Evolutionary conservation across 1,284 basidiomycete species (phyloP).

Genomic region (Paramarasmius palmivorus): DNA sequence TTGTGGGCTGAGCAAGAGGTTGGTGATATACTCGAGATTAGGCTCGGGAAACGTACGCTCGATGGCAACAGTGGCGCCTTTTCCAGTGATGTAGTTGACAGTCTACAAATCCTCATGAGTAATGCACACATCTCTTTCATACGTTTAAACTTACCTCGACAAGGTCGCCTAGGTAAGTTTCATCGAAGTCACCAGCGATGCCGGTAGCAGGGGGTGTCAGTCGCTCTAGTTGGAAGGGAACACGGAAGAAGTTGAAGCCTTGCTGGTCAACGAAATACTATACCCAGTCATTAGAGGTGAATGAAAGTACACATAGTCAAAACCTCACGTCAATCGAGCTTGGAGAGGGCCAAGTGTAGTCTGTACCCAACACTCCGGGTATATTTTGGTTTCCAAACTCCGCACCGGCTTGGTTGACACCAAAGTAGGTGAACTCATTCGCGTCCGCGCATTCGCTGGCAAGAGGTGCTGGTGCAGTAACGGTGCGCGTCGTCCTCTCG

Average conservation of each 20-base stretch:
- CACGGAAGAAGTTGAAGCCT: slow-evolving; percentile 66
- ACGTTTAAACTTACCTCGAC: slow-evolving; percentile 35
- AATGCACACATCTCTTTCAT: not conserved
- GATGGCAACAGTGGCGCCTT: slow-evolving; percentile 56
- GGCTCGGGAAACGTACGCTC: slow-evolving; percentile 45
- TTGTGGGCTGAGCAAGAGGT: slow-evolving; percentile 45
- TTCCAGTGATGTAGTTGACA: slow-evolving; percentile 59
- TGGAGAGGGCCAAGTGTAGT: slow-evolving; percentile 13
- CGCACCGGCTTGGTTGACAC: slow-evolving; percentile 63
- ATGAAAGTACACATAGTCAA: not conserved
- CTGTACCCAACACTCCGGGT: slow-evolving; percentile 1
- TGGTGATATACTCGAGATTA: not conserved
- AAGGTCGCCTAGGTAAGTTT: slow-evolving; percentile 51
- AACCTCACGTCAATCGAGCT: slow-evolving; percentile 16
- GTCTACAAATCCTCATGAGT: slow-evolving; percentile 31
- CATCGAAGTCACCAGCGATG: slow-evolving; percentile 52
- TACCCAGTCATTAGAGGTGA: slow-evolving; percentile 20
- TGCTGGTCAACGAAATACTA: slow-evolving; percentile 53
- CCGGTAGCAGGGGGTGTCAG: slow-evolving; percentile 51
- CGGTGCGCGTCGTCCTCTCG: not conserved
- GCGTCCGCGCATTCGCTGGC: slow-evolving; percentile 32
- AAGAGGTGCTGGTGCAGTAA: slow-evolving; percentile 1
- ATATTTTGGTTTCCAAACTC: slow-evolving; percentile 2
- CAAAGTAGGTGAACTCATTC: slow-evolving; percentile 60
- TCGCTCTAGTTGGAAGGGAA: slow-evolving; percentile 62